phyloP scores from a whole-genome alignment of 2,329 filamentous ascomycete species.

The Emmonsiellopsis sp. region DNA sequence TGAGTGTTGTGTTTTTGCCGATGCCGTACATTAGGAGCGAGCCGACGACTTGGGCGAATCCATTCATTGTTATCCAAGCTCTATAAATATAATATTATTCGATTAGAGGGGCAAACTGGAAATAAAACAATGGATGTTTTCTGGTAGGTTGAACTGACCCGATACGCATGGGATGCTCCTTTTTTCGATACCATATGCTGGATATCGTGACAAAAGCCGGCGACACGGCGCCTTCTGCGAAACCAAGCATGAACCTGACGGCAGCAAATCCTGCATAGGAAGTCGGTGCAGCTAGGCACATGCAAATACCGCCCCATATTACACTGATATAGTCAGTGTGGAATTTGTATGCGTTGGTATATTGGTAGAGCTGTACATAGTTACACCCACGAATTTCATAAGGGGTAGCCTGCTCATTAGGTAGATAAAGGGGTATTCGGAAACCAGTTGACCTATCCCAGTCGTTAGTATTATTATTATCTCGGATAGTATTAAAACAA shows the following conservation, averaged over 20 bases:
- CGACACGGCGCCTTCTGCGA: conserved; percentile 36
- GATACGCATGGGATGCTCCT: conserved; percentile 26
- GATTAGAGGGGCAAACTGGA: background rate
- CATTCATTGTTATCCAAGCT: conserved; percentile 37
- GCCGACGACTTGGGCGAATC: conserved; percentile 38
- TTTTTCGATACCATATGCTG: conserved; percentile 31
- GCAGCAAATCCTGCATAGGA: conserved; percentile 32
- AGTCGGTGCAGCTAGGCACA: conserved; percentile 35
- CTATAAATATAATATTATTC: background rate
- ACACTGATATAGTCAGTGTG: conserved; percentile 18
- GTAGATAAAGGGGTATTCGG: conserved; percentile 43
- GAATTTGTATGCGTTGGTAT: background rate
- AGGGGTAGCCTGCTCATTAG: conserved; percentile 42
- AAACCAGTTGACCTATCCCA: conserved; percentile 31
- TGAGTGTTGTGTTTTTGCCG: conserved; percentile 30
- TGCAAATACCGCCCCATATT: conserved; percentile 35
- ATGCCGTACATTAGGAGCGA: conserved; percentile 44
- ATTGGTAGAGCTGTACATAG: conserved; percentile 26
- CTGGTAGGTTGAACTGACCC: conserved; percentile 12
- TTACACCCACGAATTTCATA: conserved; percentile 40
- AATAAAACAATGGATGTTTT: too few species aligned
- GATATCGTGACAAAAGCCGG: conserved; percentile 41
- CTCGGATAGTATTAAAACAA: background rate
- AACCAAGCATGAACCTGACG: conserved; percentile 35
- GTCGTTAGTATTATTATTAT: background rate